phyloP scores from a whole-genome alignment of 2,329 filamentous ascomycete genomes.

The Trichoderma harzianum region DNA sequence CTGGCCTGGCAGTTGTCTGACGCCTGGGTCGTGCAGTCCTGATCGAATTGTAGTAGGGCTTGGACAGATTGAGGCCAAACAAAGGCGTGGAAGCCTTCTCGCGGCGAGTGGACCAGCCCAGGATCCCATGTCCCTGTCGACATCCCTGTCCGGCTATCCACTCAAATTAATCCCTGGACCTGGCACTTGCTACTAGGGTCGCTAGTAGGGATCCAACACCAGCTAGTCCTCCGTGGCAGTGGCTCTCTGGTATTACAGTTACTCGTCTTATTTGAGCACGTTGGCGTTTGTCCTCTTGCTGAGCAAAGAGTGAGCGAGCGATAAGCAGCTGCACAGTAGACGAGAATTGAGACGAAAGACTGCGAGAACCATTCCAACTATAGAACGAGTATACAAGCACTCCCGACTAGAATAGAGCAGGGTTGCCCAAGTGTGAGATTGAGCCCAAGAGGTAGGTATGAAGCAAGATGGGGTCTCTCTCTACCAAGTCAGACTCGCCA shows the following conservation, averaged over 20 bases:
- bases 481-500: not conserved
- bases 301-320: not conserved
- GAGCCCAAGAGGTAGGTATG: not conserved
- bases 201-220: not conserved
- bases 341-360: not conserved
- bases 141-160: not conserved
- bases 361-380: not conserved
- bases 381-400: not conserved
- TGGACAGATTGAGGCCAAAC: not conserved
- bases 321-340: not conserved
- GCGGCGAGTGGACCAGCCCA: not conserved
- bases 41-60: not conserved
- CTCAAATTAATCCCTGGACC: not conserved
- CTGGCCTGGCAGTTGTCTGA: not conserved
- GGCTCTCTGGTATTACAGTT: not conserved
- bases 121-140: not conserved
- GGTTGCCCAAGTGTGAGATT: not conserved
- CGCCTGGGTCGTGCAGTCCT: not conserved
- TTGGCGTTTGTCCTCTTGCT: not conserved
- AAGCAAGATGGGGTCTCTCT: not conserved
- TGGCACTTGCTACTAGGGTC: conserved; percentile 1
- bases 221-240: not conserved
- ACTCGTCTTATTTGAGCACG: not conserved
- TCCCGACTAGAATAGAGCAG: not conserved
- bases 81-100: not conserved